Conservation (phyloP, 345 rosid genomes). For the Eucalyptus coolabah region DNA sequence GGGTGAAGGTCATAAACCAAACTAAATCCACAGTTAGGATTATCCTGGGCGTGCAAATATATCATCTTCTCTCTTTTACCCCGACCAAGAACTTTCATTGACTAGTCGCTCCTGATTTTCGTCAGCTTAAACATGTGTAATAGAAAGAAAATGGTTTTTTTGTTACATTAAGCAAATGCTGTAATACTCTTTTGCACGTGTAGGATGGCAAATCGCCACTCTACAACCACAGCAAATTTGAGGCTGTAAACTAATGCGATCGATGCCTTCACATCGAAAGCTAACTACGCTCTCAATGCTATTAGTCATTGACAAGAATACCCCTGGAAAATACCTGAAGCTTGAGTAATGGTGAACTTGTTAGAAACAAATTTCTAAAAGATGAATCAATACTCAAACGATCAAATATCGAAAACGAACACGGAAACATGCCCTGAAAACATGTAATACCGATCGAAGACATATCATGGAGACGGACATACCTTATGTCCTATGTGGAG, state of each 20-base stretch:
- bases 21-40: neutral
- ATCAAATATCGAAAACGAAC: too few relatives aligned
- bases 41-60: neutral
- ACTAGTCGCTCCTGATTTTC: neutral
- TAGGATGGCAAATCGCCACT: neutral
- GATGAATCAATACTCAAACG: fast-evolving
- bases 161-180: neutral
- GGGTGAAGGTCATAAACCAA: neutral
- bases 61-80: neutral
- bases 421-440: fast-evolving
- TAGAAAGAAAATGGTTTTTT: neutral
- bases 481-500: too few relatives aligned
- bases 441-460: too few relatives aligned
- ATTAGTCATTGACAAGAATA: neutral
- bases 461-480: too few relatives aligned
- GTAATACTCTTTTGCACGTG: neutral
- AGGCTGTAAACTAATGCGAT: neutral
- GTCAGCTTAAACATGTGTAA: neutral
- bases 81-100: neutral
- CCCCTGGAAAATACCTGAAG: neutral
- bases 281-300: neutral
- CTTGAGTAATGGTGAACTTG: fast-evolving
- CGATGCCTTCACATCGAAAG: neutral
- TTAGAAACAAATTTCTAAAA: fast-evolving
- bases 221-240: neutral